Evolutionary conservation across 768 basidiomycete species (phyloP), one percentile per base, ranked within the genome.

Genomic region (Infundibulicybe gibba): DNA sequence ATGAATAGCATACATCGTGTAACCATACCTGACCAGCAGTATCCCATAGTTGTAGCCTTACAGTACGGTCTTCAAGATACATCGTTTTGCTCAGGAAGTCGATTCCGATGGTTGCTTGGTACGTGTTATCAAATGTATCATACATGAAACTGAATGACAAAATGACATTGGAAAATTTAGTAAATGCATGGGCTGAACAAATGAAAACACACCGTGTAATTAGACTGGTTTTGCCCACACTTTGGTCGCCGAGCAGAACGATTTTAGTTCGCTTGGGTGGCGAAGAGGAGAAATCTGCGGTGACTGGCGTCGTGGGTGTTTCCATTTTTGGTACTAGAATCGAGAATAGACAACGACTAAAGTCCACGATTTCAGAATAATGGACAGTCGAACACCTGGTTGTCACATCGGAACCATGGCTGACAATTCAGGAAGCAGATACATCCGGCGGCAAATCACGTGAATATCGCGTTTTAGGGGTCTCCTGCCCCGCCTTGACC

Each of bases 61-160:
- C 95, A 1, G 97, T 99, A 58, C 97, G 78, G 71, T 99, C 97
- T 62, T 99, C 97, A 48, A 98, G 78, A 68, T 99, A 99, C 92
- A 99, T 95, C 0, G 97, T 98, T 77, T 99, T 99, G 72, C 93
- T 95, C 69, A 99, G 74, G 66, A 99, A 99, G 72, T 99, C 97
- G 68, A 99, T 99, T 48, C 95, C 93, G 62, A 95, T 95, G 9
- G 93, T 95, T 15, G 93, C 93, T 64, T 93, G 91, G 66, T 99
- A 99, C 38, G 95, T 98, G 67, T 98, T 98, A 76, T 99, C 97
- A 67, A 99, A 99, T 1, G 97, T 98, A 70, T 99, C 97, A 65
- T 99, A 99, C 97, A 98, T 94, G 65, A 90, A 90, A 70, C 91
- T 94, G 47, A 6, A 30, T 20, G 38, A 40, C 38, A 31, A 16